Evolutionary conservation across 1,139 yeast species (phyloP), one percentile per base, ranked within the genome.

Genomic region (Sugiyamaella novakii): DNA sequence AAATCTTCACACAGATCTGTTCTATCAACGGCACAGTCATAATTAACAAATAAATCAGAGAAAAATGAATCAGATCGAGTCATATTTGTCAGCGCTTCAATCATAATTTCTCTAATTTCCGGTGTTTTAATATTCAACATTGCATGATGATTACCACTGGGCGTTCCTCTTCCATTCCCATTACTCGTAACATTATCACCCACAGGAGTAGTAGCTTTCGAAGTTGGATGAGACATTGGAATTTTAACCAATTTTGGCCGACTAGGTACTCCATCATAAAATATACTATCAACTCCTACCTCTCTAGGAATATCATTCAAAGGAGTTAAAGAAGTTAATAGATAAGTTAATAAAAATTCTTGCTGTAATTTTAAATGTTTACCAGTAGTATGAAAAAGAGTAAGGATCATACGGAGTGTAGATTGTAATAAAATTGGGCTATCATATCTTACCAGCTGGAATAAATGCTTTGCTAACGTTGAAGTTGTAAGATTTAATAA

Each of bases 11-110:
- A 77, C 51, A 94, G 70, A 65, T 94, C 97, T 1, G 85, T 77
- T 56, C 94, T 79, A 55, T 89, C 95, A 56, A 89, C 83, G 62
- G 89, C 94, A 68, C 98, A 92, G 67, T 94, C 98, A 63, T 83
- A 94, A 51, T 84, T 84, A 48, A 87, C 83, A 63, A 86, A 92
- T 35, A 89, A 68, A 43, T 81, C 78, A 10, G 91, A 80, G 66
- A 91, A 89, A 53, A 88, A 84, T 3, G 79, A 71, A 1, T 96
- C 94, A 0, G 87, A 81, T 53, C 96, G 79, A 3, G 88, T 79
- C 45, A 92, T 70, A 41, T 88, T 79, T 6, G 96, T 84, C 3
- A 92, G 70, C 12, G 92, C 82, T 65, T 94, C 98, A 36, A 91
- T 77, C 59, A 94, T 75, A 58, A 87, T 75, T 64, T 92, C 98